phyloP scores from a whole-genome alignment of 2,329 filamentous ascomycete genomes.

The Cercospora zeae-maydis region DNA sequence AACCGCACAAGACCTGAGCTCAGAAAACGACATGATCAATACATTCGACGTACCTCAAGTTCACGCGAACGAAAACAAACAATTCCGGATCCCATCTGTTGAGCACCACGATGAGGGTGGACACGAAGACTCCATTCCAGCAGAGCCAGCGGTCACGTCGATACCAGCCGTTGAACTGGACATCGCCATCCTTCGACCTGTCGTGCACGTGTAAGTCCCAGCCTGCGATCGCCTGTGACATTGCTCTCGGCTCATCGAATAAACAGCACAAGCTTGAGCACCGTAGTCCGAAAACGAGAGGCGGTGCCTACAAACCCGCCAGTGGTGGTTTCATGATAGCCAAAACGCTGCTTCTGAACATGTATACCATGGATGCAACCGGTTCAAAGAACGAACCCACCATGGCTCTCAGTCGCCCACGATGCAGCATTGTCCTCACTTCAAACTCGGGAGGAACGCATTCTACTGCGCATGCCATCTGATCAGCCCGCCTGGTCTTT shows the following conservation, averaged over 20 bases:
- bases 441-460: background rate
- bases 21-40: background rate
- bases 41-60: background rate
- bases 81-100: background rate
- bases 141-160: background rate
- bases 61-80: background rate
- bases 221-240: no score
- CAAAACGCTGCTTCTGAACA: background rate
- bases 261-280: background rate
- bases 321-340: background rate
- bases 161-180: background rate
- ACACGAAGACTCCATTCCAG: no score
- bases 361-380: background rate
- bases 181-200: background rate
- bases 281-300: background rate
- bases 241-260: background rate
- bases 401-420: background rate
- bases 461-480: background rate
- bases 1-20: background rate
- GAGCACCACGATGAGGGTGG: no score
- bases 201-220: background rate
- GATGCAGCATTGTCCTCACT: background rate
- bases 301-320: background rate
- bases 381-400: background rate
- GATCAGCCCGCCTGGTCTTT: background rate